Evolutionary conservation across 805 yeast species (phyloP).

Genomic region (Barnettozyma californica): DNA sequence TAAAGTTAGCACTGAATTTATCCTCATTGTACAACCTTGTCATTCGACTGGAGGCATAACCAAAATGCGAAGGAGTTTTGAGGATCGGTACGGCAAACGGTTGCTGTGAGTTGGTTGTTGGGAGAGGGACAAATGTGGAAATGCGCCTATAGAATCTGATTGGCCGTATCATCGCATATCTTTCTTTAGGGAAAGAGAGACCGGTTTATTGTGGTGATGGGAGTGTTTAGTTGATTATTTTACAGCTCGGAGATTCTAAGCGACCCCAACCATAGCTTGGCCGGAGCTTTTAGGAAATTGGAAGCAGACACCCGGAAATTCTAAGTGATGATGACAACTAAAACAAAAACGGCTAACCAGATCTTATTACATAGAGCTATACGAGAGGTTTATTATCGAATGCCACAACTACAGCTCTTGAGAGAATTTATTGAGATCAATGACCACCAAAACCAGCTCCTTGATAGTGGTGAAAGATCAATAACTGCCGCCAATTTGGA

Average conservation of each 20-base stretch:
- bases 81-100: conserved; percentile 24
- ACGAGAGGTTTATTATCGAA: too few species aligned
- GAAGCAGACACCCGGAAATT: background rate
- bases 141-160: conserved; percentile 6
- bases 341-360: background rate
- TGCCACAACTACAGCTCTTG: background rate
- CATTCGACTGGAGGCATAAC: conserved; percentile 74
- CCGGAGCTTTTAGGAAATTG: background rate
- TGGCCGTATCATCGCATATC: conserved; percentile 6
- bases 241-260: background rate
- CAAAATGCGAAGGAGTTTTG: conserved; percentile 59
- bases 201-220: too few species aligned
- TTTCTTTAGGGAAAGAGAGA: too few species aligned
- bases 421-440: conserved; percentile 2
- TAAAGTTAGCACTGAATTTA: conserved; percentile 58
- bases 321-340: background rate
- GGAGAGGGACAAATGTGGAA: conserved; percentile 21
- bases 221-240: background rate
- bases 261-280: background rate
- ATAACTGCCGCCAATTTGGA: background rate
- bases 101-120: background rate
- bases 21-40: conserved; percentile 82
- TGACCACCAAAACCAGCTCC: background rate
- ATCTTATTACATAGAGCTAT: background rate
- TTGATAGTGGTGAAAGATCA: background rate